phyloP scores from a whole-genome alignment of 768 basidiomycete species.

The Collybiopsis luxurians region DNA sequence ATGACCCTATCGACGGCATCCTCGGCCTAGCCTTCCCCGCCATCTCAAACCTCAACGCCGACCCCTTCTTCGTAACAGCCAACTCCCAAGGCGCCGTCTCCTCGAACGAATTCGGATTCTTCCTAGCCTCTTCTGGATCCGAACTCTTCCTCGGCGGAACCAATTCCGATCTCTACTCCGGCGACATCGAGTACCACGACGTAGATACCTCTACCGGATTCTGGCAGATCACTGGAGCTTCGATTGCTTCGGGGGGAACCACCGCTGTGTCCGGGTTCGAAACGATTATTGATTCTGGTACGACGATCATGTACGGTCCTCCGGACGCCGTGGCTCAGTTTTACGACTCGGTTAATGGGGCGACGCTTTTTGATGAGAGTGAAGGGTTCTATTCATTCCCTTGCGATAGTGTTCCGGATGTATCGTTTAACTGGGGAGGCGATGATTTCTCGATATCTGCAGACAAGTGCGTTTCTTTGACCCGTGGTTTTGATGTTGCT shows the following conservation, averaged over 20 bases:
- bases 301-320: conserved; percentile 32
- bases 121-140: conserved; percentile 35
- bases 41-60: conserved; percentile 27
- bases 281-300: conserved; percentile 36
- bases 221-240: conserved; percentile 22
- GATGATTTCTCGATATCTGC: conserved; percentile 42
- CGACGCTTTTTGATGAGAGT: conserved; percentile 10
- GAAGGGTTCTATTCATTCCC: conserved; percentile 25
- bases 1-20: conserved; percentile 16
- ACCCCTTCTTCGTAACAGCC: conserved; percentile 41
- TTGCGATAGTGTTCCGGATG: conserved; percentile 19
- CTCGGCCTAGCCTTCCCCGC: conserved; percentile 34
- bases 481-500: not conserved
- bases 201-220: conserved; percentile 21
- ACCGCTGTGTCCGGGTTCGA: conserved; percentile 13
- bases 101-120: conserved; percentile 41
- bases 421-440: conserved; percentile 36
- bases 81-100: conserved; percentile 26
- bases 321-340: conserved; percentile 15
- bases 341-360: conserved; percentile 22
- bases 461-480: conserved; percentile 12
- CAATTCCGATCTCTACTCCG: conserved; percentile 40
- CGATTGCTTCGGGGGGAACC: conserved; percentile 12
- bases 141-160: conserved; percentile 55
- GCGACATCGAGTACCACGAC: conserved; percentile 31